Conservation (phyloP, 2,329 filamentous ascomycete genomes). For the Xylariaceae sp. region DNA sequence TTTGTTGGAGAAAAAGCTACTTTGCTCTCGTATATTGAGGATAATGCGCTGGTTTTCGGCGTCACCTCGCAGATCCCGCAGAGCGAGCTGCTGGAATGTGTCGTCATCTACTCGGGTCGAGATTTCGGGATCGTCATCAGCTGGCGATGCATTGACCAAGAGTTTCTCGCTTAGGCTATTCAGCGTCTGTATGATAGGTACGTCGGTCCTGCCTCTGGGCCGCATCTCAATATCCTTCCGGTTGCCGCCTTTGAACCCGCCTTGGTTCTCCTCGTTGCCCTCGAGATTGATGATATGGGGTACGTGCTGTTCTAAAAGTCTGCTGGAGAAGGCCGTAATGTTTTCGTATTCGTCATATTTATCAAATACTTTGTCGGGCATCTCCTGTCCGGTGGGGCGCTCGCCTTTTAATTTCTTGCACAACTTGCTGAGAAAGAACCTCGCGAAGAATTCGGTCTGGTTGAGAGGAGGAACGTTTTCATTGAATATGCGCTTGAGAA, state of each 20-base stretch:
- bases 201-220: slow-evolving; percentile 62
- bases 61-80: slow-evolving; percentile 76
- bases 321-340: slow-evolving; percentile 47
- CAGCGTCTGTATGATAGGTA: slow-evolving; percentile 82
- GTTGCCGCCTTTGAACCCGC: slow-evolving; percentile 76
- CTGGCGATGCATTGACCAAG: slow-evolving; percentile 78
- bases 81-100: slow-evolving; percentile 67
- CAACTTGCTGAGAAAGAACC: slow-evolving; percentile 87
- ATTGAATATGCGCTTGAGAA: slow-evolving; percentile 87
- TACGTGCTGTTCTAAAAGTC: slow-evolving; percentile 60
- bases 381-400: slow-evolving; percentile 72
- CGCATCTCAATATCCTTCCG: slow-evolving; percentile 87
- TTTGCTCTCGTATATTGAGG: slow-evolving; percentile 85
- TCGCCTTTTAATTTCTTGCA: slow-evolving; percentile 91
- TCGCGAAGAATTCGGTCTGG: slow-evolving; percentile 83
- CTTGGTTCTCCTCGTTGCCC: slow-evolving; percentile 92
- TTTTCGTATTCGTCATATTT: slow-evolving; percentile 76
- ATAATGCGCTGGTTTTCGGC: slow-evolving; percentile 72
- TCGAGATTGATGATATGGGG: slow-evolving; percentile 89
- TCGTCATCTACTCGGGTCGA: slow-evolving; percentile 64
- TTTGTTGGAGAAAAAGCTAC: slow-evolving; percentile 68
- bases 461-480: slow-evolving; percentile 81
- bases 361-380: slow-evolving; percentile 75
- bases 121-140: slow-evolving; percentile 64
- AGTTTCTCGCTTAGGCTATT: slow-evolving; percentile 93